Evolutionary conservation across 129 eudicot genomes (phyloP), one percentile per base, ranked within the genome.

Genomic region (Centaurea solstitialis): DNA sequence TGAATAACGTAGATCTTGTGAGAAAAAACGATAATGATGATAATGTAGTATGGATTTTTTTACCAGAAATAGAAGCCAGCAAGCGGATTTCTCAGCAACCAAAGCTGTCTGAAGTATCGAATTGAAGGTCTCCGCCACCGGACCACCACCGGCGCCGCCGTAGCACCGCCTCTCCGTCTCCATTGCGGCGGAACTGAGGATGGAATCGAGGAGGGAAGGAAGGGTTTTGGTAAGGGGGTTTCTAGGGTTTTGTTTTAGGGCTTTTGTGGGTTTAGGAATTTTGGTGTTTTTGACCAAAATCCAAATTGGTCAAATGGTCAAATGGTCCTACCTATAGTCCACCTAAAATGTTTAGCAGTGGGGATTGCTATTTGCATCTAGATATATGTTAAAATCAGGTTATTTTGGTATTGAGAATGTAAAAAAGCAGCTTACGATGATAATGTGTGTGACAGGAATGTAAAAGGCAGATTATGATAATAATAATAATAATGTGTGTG

Each of bases 41-140:
- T 67, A 79, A 84, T 67, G 75, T 65, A 73, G 70, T 4, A 50
- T 21, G 21, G 33, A 83, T 75, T n/a, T n/a, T n/a, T n/a, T 41
- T 83, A 80, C 87, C 90, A 79, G 35, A 71, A 87, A 79, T 68
- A 89, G 86, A 76, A 87, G 85, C 72, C 72, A 84, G 53, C 41
- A 67, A 76, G 79, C 66, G 80, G 88, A 79, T 33, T 70, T 89
- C 20, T 87, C 84, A 70, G 86, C 82, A 74, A 73, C 77, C 18
- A 73, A 8, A 81, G 38, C 70, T 35, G 85, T 43, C 68, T 47
- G 83, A 61, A 84, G 72, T 53, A 82, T 59, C 43, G 41, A 65
- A 74, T 39, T 43, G 70, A 83, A 72, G 74, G 82, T 43, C 17
- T 72, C 86, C 15, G 35, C 22, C 22, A 11, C 62, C 66, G 74